phyloP scores from a whole-genome alignment of 2,329 filamentous ascomycete genomes.

The Colletotrichum gloeosporioides region DNA sequence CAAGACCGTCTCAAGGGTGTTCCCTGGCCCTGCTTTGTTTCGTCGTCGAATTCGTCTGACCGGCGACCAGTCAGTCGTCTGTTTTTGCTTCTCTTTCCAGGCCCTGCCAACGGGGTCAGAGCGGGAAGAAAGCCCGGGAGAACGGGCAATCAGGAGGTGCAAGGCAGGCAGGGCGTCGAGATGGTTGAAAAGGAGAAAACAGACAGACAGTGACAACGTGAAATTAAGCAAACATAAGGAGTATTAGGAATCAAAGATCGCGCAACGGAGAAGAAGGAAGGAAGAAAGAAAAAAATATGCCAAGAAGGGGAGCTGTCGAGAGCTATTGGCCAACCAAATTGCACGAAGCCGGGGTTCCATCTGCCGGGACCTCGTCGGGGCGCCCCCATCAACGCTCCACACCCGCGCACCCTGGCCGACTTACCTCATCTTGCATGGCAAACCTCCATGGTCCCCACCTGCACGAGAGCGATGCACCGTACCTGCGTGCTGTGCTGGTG shows the following conservation, averaged over 20 bases:
- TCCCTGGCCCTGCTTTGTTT: conserved; percentile 20
- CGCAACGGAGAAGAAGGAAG: neutral
- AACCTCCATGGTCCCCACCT: neutral
- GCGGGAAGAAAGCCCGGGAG: neutral
- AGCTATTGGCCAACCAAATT: neutral
- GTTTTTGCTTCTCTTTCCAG: neutral
- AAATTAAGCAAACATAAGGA: conserved; percentile 1
- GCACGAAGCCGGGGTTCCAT: neutral
- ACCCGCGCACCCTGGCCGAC: neutral
- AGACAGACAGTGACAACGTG: neutral
- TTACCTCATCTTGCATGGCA: conserved; percentile 14
- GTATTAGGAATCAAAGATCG: neutral
- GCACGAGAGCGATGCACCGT: neutral
- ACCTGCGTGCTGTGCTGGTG: neutral
- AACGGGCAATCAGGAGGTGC: neutral
- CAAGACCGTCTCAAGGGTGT: conserved; percentile 6
- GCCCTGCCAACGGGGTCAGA: neutral
- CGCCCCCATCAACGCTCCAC: neutral
- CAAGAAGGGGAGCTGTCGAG: neutral
- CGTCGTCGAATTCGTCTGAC: conserved; percentile 19
- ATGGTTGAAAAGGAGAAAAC: neutral
- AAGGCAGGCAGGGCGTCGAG: neutral
- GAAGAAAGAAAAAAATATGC: neutral
- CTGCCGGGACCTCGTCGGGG: neutral
- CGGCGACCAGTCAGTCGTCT: conserved; percentile 14